Conservation (phyloP, 805 yeast species). For the Saccharomycopsis sp. region DNA sequence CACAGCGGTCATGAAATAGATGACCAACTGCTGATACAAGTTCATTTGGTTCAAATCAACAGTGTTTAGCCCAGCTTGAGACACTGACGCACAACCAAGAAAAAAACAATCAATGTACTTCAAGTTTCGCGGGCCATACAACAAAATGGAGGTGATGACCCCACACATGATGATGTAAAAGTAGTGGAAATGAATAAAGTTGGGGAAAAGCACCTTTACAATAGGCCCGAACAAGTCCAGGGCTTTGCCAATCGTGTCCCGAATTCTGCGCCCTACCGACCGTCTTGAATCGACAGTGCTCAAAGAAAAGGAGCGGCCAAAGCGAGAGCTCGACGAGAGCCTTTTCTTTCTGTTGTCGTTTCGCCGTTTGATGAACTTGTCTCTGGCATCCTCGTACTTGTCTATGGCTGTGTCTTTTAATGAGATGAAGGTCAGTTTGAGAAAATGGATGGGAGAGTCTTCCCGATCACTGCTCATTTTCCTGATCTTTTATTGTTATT, state of each 20-base stretch:
- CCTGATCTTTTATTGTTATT: too few species aligned
- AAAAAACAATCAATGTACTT: constrained; percentile 73
- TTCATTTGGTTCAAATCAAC: constrained; percentile 53
- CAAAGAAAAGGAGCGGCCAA: too few species aligned
- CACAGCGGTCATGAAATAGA: constrained; percentile 53
- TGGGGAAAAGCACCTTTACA: constrained; percentile 27
- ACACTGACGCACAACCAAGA: constrained; percentile 63
- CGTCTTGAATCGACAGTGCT: not conserved
- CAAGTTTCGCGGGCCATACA: constrained; percentile 65
- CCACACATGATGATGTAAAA: constrained; percentile 53
- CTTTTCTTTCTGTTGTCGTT: too few species aligned
- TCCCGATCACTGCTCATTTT: too few species aligned
- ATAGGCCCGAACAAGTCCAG: constrained; percentile 5
- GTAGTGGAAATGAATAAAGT: constrained; percentile 56
- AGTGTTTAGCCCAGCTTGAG: constrained; percentile 91
- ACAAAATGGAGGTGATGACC: constrained; percentile 60
- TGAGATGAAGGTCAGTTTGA: too few species aligned
- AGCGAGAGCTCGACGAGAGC: not conserved
- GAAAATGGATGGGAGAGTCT: too few species aligned
- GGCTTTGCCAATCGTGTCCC: not conserved
- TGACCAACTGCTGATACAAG: constrained; percentile 70
- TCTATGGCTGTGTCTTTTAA: too few species aligned
- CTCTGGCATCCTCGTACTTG: too few species aligned
- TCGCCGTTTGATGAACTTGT: too few species aligned
- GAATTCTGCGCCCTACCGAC: not conserved